Conservation (phyloP, 2,329 filamentous ascomycete genomes). For the Claviceps humidiphila region DNA sequence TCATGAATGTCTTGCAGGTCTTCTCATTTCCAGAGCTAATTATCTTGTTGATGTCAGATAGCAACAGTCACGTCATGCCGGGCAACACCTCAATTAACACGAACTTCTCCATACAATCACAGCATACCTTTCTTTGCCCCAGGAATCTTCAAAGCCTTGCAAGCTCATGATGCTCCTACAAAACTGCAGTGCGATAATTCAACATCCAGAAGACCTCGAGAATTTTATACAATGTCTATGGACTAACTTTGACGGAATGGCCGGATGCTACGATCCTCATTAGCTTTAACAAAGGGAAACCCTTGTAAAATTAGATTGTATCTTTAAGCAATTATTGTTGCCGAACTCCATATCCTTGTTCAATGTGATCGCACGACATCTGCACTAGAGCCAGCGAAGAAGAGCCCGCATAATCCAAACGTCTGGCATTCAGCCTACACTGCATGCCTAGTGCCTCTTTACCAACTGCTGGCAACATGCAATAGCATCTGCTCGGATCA, state of each 20-base stretch:
- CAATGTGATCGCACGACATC: background rate
- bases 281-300: background rate
- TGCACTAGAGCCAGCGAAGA: background rate
- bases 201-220: background rate
- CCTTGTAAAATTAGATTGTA: background rate
- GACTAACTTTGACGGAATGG: background rate
- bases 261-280: background rate
- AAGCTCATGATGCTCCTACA: too few relatives aligned
- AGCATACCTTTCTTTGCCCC: background rate
- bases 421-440: background rate
- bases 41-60: background rate
- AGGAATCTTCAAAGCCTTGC: background rate
- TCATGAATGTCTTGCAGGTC: background rate
- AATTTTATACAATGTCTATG: background rate
- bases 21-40: background rate
- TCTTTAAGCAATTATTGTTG: background rate
- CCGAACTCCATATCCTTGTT: background rate
- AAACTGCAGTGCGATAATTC: background rate
- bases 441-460: background rate
- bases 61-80: background rate
- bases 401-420: background rate
- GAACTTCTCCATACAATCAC: background rate
- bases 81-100: background rate
- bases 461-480: background rate
- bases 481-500: background rate